Percentiles rank a stretch among this genome's conserved stretches.
These are phyloP conservation scores for Adansonia madagascariensis DNA, from an alignment of 441 rosid species.

Conservation along the genomic window DNA sequence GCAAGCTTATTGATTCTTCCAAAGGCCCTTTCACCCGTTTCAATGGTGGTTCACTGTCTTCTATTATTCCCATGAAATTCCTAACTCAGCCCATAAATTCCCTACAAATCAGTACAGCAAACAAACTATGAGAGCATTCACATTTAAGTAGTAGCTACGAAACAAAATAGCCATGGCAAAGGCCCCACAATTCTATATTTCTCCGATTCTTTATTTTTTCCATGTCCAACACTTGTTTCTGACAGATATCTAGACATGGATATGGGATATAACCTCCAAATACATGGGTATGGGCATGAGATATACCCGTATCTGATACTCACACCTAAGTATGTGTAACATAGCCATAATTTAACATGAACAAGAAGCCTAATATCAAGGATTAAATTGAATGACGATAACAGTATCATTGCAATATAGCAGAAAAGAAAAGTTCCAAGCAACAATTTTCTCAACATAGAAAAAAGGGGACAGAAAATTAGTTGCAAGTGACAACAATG, in stretches of 20 bases:
- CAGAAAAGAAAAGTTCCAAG: background rate
- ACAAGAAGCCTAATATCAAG: background rate
- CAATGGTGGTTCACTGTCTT: constrained; percentile 60
- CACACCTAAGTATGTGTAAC: background rate
- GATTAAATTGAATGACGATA: background rate
- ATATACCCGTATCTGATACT: too few relatives aligned
- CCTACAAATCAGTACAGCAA: constrained; percentile 20
- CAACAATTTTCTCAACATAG: background rate
- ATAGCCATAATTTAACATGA: background rate
- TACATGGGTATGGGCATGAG: too few relatives aligned
- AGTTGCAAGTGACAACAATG: background rate
- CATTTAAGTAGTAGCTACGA: constrained; percentile 11
- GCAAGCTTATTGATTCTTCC: constrained; percentile 44
- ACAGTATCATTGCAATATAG: background rate
- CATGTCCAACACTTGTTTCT: too few relatives aligned
- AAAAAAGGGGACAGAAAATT: background rate
- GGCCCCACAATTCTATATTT: too few relatives aligned
- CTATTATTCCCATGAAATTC: constrained; percentile 62
- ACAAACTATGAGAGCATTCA: constrained; percentile 1
- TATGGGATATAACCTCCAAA: too few relatives aligned
- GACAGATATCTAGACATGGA: too few relatives aligned
- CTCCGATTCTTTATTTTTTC: too few relatives aligned
- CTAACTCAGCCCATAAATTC: constrained; percentile 54
- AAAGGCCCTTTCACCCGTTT: constrained; percentile 47
- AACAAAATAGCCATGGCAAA: constrained; percentile 7